phyloP scores from a whole-genome alignment of 2,329 filamentous ascomycete genomes.

The Onygenales sp. region DNA sequence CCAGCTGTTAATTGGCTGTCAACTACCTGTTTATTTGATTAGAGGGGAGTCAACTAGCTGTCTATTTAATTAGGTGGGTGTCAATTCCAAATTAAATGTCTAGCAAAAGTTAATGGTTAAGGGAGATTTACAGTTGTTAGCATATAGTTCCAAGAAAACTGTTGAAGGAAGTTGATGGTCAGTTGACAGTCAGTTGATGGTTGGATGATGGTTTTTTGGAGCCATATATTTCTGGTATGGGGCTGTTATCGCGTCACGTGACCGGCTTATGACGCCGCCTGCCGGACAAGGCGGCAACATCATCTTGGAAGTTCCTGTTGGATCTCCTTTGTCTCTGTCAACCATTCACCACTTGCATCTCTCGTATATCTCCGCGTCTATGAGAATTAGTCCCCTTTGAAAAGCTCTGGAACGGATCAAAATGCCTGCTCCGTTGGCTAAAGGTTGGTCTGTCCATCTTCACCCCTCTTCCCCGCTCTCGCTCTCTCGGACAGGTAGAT shows the following conservation, averaged over 20 bases:
- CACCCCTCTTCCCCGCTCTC: not conserved
- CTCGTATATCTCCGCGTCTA: not conserved
- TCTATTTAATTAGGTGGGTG: no score
- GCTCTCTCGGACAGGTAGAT: not conserved
- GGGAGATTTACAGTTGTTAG: no score
- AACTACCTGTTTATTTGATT: no score
- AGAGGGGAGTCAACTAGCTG: no score
- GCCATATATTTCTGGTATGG: no score
- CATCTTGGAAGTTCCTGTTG: not conserved
- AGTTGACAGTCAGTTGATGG: no score
- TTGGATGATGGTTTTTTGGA: no score
- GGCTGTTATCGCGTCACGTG: not conserved
- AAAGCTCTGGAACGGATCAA: slow-evolving; percentile 7
- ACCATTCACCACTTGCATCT: not conserved
- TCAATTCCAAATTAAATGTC: no score
- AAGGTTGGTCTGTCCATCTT: slow-evolving; percentile 27
- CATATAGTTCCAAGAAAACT: no score
- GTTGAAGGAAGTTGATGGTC: no score
- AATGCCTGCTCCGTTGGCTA: slow-evolving; percentile 40
- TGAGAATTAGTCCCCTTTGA: not conserved
- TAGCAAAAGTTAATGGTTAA: no score
- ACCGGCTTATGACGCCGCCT: not conserved
- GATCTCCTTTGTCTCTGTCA: not conserved
- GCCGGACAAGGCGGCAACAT: slow-evolving; percentile 4
- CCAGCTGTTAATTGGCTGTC: no score